These are phyloP conservation scores for Cicer yamashitae DNA, from an alignment of 306 rosid species.

Conservation along the genomic window DNA sequence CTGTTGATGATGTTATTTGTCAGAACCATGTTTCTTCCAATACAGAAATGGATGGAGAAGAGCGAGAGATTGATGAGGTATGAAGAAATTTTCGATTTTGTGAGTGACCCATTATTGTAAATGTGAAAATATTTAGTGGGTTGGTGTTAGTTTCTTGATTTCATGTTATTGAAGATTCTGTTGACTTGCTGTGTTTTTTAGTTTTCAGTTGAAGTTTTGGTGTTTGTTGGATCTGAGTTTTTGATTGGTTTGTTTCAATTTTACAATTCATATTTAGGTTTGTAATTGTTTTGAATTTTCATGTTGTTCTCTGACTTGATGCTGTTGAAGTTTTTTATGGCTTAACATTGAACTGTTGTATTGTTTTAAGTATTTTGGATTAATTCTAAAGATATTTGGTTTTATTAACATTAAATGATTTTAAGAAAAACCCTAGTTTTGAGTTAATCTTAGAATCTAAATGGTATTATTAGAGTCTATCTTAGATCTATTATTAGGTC, in stretches of 20 bases:
- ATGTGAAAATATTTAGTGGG: constrained; percentile 30
- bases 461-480: background rate
- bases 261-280: background rate
- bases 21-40: constrained; percentile 34
- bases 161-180: constrained; percentile 30
- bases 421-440: constrained; percentile 1
- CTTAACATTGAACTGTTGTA: background rate
- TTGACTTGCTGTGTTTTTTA: constrained; percentile 41
- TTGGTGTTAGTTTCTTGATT: constrained; percentile 25
- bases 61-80: constrained; percentile 43
- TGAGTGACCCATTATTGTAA: constrained; percentile 28
- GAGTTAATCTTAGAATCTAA: background rate
- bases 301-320: constrained; percentile 15
- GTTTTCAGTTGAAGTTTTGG: constrained; percentile 29
- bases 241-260: constrained; percentile 35
- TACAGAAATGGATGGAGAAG: constrained; percentile 50
- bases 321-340: constrained; percentile 3
- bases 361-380: background rate
- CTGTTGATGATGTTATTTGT: constrained; percentile 13
- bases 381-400: constrained; percentile 6
- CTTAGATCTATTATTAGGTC: background rate
- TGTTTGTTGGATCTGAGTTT: constrained; percentile 21
- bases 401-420: background rate
- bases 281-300: constrained; percentile 1
- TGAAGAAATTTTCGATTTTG: constrained; percentile 33